These are phyloP conservation scores for Diaporthe vexans DNA, from an alignment of 2,329 filamentous ascomycete genomes.

Conservation along the genomic window DNA sequence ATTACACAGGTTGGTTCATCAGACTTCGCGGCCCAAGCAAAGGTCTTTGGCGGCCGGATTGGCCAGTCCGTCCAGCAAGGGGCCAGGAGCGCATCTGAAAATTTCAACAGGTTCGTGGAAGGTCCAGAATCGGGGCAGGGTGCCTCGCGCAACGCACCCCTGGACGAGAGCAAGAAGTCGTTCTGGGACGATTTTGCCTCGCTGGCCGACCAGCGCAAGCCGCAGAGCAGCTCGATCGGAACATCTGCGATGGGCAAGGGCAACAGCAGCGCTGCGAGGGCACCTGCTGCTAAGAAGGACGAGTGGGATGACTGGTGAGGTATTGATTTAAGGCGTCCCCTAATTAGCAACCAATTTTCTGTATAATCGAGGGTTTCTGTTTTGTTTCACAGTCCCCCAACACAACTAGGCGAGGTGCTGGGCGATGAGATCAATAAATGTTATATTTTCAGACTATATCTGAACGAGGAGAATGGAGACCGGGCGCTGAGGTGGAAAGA, in stretches of 20 bases:
- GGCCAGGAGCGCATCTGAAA: slow-evolving; percentile 81
- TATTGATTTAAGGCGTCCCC: not conserved
- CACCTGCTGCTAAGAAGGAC: slow-evolving; percentile 60
- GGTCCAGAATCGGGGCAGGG: slow-evolving; percentile 57
- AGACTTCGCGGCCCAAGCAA: slow-evolving; percentile 79
- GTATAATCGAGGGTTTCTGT: slow-evolving; percentile 25
- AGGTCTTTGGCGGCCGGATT: slow-evolving; percentile 74
- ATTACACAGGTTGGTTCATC: slow-evolving; percentile 78
- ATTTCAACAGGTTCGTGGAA: slow-evolving; percentile 90
- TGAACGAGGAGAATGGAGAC: not conserved
- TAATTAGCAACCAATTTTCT: slow-evolving; percentile 17
- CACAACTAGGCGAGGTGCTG: not conserved
- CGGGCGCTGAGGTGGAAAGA: not conserved
- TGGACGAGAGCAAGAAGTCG: slow-evolving; percentile 79
- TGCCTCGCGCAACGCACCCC: slow-evolving; percentile 50
- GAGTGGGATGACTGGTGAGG: slow-evolving; percentile 75
- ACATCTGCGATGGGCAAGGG: slow-evolving; percentile 73
- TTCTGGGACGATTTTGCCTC: slow-evolving; percentile 95
- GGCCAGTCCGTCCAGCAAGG: slow-evolving; percentile 77
- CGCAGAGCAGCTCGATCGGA: slow-evolving; percentile 65
- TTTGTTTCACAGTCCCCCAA: not conserved
- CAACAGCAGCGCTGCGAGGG: slow-evolving; percentile 49
- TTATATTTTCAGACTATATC: slow-evolving; percentile 8
- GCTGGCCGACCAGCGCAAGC: slow-evolving; percentile 68
- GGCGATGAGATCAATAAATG: slow-evolving; percentile 28